Base-by-base conservation (phyloP, 768 basidiomycete species). In the Podaxis rugospora region DNA sequence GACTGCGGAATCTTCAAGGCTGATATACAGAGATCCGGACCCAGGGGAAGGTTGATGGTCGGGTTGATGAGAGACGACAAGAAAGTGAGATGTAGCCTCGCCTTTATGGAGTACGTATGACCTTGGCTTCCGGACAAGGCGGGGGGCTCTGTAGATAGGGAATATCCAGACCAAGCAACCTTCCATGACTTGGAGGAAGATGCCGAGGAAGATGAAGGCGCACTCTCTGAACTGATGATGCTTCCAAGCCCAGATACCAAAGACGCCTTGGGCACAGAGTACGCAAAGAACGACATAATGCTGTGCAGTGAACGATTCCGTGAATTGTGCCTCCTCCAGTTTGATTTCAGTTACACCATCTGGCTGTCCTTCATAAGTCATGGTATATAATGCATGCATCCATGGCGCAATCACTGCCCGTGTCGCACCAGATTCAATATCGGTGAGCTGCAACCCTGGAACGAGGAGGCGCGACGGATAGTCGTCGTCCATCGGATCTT, bases 21-120 rank as follows among this genome's bases (percentile, higher is more conserved):
- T 56, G 55, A 35, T 46, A n/a, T 56, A 47, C 5, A 40, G 55
- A n/a, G 6, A 21, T 10, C 28, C 25, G 13, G n/a, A 14, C 14
- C 10, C 32, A 5, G 13, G 3, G 39, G 40, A 14, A 25, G 3
- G 21, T 32, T 32, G 9, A 13, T 56, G 11, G 11, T 3, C 4
- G 16, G 28, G 37, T 18, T 28, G 23, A 25, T 56, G 55, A 18
- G 55, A 56, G 27, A 46, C 14, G 16, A 56, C 11, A 27, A 56
- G 39, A 27, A 56, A 28, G 14, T 56, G 55, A 5, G 23, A 35
- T 9, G 55, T 44, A 3, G 23, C 27, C 55, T 21, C 18, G 27
- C 55, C 55, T 32, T 28, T 56, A 40, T 56, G 55, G 4, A 56
- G 27, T 56, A 46, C 55, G 18, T 44, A 56, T n/a, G 14, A 13